These are phyloP conservation scores for Coniochaeta sp. DNA, from an alignment of 2,329 filamentous ascomycete genomes.

Conservation along the genomic window DNA sequence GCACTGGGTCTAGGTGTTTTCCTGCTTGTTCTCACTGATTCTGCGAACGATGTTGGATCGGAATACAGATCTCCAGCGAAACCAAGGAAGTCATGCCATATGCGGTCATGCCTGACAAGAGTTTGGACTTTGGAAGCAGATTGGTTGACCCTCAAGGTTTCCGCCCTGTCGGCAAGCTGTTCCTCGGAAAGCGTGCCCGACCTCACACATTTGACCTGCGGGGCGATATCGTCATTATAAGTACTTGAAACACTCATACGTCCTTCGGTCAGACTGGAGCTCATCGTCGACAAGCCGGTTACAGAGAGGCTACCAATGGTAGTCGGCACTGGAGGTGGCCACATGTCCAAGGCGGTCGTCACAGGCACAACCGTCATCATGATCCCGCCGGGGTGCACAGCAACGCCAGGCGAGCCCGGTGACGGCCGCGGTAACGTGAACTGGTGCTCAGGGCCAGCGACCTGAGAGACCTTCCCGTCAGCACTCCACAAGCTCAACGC, in stretches of 20 bases:
- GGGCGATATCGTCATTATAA: not conserved
- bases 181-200: too few species aligned
- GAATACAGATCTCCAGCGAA: too few species aligned
- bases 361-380: slow-evolving; percentile 11
- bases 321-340: slow-evolving; percentile 5
- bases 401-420: slow-evolving; percentile 11
- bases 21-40: not conserved
- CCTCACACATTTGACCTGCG: not conserved
- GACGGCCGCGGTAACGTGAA: slow-evolving; percentile 10
- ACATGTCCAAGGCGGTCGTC: slow-evolving; percentile 12
- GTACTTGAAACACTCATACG: not conserved
- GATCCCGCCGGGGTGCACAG: slow-evolving; percentile 9
- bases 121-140: too few species aligned
- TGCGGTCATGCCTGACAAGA: too few species aligned
- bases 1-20: not conserved
- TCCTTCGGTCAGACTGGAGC: not conserved
- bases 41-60: not conserved
- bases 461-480: slow-evolving; percentile 10
- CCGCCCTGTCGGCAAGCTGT: too few species aligned
- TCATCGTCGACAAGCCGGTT: not conserved
- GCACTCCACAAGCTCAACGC: slow-evolving; percentile 14
- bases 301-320: not conserved
- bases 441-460: slow-evolving; percentile 8
- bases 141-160: too few species aligned
- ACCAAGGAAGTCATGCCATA: too few species aligned